Base-by-base conservation (phyloP, 176 grass and related monocot genomes). In the Ampelocalamus luodianensis region DNA sequence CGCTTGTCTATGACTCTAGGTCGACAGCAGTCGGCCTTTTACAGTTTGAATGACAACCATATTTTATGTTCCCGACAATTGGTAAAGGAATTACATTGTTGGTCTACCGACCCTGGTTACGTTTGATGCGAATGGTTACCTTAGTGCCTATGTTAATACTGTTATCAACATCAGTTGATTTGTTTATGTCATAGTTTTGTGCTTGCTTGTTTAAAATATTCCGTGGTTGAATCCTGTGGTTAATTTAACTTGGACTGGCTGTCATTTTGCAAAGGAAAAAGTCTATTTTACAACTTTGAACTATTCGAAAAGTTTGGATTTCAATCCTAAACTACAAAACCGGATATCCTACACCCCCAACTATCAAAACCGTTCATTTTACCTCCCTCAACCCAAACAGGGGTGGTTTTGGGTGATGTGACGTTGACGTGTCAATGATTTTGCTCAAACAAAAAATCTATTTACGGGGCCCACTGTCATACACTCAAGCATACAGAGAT, bases 1-100 rank as follows among this genome's bases (percentile, higher is more conserved):
- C 11, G 13, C 48, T 75, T 84, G 40, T 20, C 46, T 74, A 77
- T 54, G 54, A 73, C 54, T 20, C 29, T 68, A 77, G 78, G 62
- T 84, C 63, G 83, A 81, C 76, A 16, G n/a, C 8, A 67, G 55
- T 45, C 55, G 20, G 34, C 37, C n/a, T 65, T 60, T 43, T 44
- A 26, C 10, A 20, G 7, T 71, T 14, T 49, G 37, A 22, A 22
- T 5, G 3, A 1, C 22, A 87, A 20, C 24, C 38, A 20, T 77
- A 48, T 77, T 68, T 54, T 51, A 83, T 22, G 50, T 40, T 74
- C 59, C 4, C 53, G 3, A 4, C 15, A n/a, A 59, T 26, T 61
- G 53, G 22, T 54, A 15, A 43, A 27, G 10, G 12, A 72, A 17
- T 23, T 36, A 48, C 71, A 58, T 59, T 68, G 49, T 65, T 58